A percentile compares a stretch with the other conserved stretches of the same genome.
Conservation (phyloP, 2,329 filamentous ascomycete genomes). For the Helotiales sp. region DNA sequence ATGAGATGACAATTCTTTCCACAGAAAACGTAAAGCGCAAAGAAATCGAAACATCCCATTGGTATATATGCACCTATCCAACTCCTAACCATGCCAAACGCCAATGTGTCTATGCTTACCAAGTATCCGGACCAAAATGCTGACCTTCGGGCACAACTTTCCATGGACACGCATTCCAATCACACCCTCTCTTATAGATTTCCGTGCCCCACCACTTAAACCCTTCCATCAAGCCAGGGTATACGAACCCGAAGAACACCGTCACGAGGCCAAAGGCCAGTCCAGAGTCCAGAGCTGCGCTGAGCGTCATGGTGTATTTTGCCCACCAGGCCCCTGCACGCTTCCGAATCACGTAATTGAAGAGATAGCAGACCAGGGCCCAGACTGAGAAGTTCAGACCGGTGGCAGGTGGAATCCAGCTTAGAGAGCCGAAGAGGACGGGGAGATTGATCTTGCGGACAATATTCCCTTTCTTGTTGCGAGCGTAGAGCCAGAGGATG, state of each 20-base stretch:
- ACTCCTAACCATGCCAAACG: neutral
- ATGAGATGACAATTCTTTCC: too few relatives aligned
- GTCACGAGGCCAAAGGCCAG: conserved; percentile 82
- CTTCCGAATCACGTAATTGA: conserved; percentile 77
- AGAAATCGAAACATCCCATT: neutral
- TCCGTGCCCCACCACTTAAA: conserved; percentile 92
- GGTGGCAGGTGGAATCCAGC: conserved; percentile 86
- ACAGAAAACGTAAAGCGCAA: neutral
- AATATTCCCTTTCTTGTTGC: conserved; percentile 63
- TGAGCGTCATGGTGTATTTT: conserved; percentile 90
- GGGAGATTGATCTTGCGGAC: conserved; percentile 81
- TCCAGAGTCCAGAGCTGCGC: conserved; percentile 81
- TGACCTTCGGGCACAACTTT: conserved; percentile 65
- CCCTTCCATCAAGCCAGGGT: conserved; percentile 72
- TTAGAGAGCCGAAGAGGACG: conserved; percentile 80
- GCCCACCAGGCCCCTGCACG: conserved; percentile 80
- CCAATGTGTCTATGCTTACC: conserved; percentile 43
- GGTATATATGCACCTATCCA: conserved; percentile 6
- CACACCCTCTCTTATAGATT: conserved; percentile 81
- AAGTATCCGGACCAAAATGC: conserved; percentile 68
- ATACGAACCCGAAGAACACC: conserved; percentile 86
- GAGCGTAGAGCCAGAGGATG: conserved; percentile 72
- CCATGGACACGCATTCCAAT: conserved; percentile 82
- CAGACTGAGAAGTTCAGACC: conserved; percentile 89
- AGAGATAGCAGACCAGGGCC: conserved; percentile 83